Base-by-base conservation (phyloP, 768 basidiomycete species). In the Russula sp. region DNA sequence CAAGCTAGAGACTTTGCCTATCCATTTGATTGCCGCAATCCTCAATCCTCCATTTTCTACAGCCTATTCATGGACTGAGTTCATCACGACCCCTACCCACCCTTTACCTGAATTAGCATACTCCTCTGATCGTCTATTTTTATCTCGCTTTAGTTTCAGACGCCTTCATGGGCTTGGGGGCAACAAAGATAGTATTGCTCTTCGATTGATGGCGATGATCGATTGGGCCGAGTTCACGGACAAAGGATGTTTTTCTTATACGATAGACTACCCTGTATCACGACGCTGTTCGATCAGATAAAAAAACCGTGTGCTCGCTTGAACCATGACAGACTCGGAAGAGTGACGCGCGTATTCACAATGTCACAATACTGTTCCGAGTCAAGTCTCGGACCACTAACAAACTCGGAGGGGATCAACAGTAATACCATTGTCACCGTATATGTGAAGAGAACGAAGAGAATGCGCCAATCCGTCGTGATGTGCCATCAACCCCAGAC, bases 281-380 rank as follows among this genome's bases (percentile, higher is more conserved):
- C 57, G 42, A 68, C 32, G 20, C 49, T 60, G 63, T 53, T 57
- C 46, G 50, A 46, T 34, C 84, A 20, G 14, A 24, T 44, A 34
- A 34, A 30, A 4, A 34, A 49, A 55, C 34, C 32, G 20, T 20
- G 22, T 36, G 13, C 14, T 18, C 18, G 18, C 40, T 26, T 20
- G 24, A 5, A 14, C 42, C 2, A 61, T 32, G 2, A 14, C 11
- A 11, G n/a, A n/a, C n/a, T n/a, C n/a, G n/a, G 9, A 18, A 18
- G 59, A 42, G 11, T 13, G 22, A n/a, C 46, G 38, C 5, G 14
- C 14, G 34, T 11, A 38, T 38, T 38, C 16, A n/a, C n/a, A n/a
- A n/a, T n/a, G n/a, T 38, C 14, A 38, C 16, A 38, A 38, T 34
- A 34, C 34, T 11, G 34, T 34, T n/a, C n/a, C n/a, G 11, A 34